These are phyloP conservation scores for Stachybotrys elegans DNA, from an alignment of 2,329 filamentous ascomycete genomes.

Conservation along the genomic window DNA sequence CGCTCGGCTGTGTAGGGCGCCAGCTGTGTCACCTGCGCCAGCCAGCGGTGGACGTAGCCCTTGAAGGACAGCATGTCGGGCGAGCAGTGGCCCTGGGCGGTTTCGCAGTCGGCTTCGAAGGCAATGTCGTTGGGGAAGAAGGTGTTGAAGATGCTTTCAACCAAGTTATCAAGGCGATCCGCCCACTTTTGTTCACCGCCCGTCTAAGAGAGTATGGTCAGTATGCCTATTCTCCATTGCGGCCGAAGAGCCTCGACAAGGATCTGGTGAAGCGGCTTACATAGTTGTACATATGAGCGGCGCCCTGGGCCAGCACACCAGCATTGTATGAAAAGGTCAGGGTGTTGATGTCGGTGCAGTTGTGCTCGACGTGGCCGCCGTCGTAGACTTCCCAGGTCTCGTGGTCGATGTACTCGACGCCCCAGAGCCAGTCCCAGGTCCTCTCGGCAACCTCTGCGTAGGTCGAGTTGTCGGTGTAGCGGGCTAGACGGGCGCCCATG, in stretches of 20 bases:
- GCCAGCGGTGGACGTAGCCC: constrained; percentile 63
- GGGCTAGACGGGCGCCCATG: constrained; percentile 62
- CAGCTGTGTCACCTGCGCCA: constrained; percentile 55
- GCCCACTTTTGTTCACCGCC: constrained; percentile 51
- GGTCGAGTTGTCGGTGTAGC: constrained; percentile 62
- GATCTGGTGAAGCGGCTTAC: constrained; percentile 37
- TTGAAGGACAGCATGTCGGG: constrained; percentile 71
- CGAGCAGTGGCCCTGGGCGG: constrained; percentile 50
- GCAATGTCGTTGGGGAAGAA: constrained; percentile 57
- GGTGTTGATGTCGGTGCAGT: constrained; percentile 57
- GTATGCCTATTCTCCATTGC: too few relatives aligned
- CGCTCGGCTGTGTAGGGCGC: constrained; percentile 51
- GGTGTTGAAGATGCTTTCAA: constrained; percentile 41
- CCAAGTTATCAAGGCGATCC: constrained; percentile 47
- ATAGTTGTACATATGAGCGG: constrained; percentile 64
- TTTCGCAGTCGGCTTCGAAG: constrained; percentile 63
- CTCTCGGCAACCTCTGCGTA: constrained; percentile 59
- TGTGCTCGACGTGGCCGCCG: constrained; percentile 50
- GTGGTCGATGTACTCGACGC: constrained; percentile 53
- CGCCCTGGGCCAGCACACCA: constrained; percentile 56
- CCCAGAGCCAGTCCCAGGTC: constrained; percentile 56
- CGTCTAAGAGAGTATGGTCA: too few relatives aligned
- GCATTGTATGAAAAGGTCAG: constrained; percentile 64
- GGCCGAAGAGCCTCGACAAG: background rate
- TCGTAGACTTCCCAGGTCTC: constrained; percentile 59